Conservation (phyloP, 176 grass and related monocot species). For the Cocos nucifera region DNA sequence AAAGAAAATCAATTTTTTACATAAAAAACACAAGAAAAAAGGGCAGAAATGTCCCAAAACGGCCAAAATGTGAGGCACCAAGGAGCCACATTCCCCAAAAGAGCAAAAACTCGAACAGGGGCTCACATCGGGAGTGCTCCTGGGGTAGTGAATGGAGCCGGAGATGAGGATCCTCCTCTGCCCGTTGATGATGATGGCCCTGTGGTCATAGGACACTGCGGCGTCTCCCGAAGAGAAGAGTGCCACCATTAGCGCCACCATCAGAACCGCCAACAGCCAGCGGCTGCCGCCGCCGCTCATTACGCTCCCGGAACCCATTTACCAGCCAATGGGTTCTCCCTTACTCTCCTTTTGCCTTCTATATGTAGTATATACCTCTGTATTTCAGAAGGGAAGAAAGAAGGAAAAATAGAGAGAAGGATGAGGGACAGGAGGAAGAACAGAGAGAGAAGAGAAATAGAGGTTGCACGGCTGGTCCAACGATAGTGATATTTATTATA, state of each 20-base stretch:
- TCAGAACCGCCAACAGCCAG: constrained; percentile 12
- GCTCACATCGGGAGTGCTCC: constrained; percentile 68
- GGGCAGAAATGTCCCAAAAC: too few species aligned
- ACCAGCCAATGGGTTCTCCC: neutral
- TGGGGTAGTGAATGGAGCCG: constrained; percentile 95
- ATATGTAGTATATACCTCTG: too few species aligned
- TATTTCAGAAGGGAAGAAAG: too few species aligned
- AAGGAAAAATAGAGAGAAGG: too few species aligned
- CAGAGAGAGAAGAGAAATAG: too few species aligned
- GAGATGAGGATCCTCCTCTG: constrained; percentile 80
- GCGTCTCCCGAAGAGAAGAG: constrained; percentile 24
- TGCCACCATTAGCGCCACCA: constrained; percentile 6
- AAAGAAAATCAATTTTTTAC: constrained; percentile 4
- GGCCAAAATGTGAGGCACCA: too few species aligned
- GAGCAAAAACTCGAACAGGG: neutral
- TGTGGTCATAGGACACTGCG: constrained; percentile 78
- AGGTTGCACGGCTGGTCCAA: too few species aligned
- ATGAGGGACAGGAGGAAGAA: too few species aligned
- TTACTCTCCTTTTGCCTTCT: neutral
- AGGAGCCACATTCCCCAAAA: neutral
- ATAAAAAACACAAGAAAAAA: neutral
- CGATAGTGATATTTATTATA: too few species aligned
- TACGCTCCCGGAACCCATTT: constrained; percentile 15
- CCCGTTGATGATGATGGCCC: constrained; percentile 70
- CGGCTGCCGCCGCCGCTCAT: neutral